Evolutionary conservation across 139 green algal genomes (phyloP), one percentile per base, ranked within the genome.

Genomic region (Chlamydomonas asymmetrica): DNA sequence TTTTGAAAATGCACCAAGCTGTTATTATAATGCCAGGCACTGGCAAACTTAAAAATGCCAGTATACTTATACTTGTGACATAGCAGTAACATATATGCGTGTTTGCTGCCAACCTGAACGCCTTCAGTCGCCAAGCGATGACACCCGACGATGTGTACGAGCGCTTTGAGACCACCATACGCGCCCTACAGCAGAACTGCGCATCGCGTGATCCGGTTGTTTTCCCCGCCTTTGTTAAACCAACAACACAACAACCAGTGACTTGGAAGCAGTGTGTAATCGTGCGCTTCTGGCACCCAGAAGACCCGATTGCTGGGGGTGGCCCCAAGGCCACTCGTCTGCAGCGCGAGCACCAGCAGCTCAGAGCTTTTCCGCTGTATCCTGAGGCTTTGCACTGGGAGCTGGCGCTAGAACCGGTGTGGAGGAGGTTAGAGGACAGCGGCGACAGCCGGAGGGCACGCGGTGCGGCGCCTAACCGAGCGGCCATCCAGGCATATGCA

Each of bases 211-310:
- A n/a, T n/a, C n/a, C 63, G 35, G 45, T 69, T 45, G 16, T 69
- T 13, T 16, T 69, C 9, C 63, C 63, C 20, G 63, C 63, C 9
- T 69, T 69, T 25, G 63, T 49, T 18, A 69, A 69, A 25, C 63
- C 63, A 16, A 52, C 63, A 8, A 48, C 45, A 31, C 31, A 69
- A 41, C 32, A 35, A 16, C 35, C 63, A 18, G 63, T 69, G 32
- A 69, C 63, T 27, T 23, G 35, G 23, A 13, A 25, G 16, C 63
- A 69, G 37, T 69, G 63, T 35, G 45, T 32, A 18, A 20, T 69
- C 63, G 49, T 69, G 8, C 34, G 63, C 22, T 69, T 69, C 63
- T 69, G 63, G 63, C 31, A 69, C 20, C 63, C 63, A n/a, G 35
- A 41, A 8, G 23, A 52, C 63, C 63, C 63, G 23, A 9, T 22